phyloP scores from a whole-genome alignment of 2,329 filamentous ascomycete species.

The Grosmannia penicillata region DNA sequence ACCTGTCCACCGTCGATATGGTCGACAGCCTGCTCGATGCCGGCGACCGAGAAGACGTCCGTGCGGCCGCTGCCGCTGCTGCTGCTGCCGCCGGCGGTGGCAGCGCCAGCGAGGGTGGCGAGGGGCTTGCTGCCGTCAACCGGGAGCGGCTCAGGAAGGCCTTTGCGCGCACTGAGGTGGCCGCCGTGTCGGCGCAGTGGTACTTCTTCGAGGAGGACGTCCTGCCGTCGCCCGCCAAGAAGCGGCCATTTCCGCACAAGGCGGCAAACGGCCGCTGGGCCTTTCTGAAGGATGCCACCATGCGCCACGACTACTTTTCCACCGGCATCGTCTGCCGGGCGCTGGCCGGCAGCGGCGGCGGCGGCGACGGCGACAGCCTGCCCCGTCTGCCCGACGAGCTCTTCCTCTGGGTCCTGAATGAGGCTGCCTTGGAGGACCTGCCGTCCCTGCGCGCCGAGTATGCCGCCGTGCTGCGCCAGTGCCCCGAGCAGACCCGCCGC shows the following conservation, averaged over 20 bases:
- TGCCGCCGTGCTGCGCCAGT: slow-evolving; percentile 33
- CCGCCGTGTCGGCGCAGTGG: slow-evolving; percentile 22
- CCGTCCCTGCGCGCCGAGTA: slow-evolving; percentile 40
- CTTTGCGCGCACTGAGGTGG: slow-evolving; percentile 32
- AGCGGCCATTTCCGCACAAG: slow-evolving; percentile 22
- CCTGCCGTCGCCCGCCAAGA: slow-evolving; percentile 11
- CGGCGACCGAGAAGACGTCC: background rate
- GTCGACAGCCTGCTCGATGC: slow-evolving; percentile 15
- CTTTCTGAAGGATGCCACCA: slow-evolving; percentile 30
- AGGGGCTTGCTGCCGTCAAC: slow-evolving; percentile 4
- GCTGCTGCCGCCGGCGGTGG: slow-evolving; percentile 13
- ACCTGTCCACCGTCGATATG: slow-evolving; percentile 15
- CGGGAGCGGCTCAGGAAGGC: slow-evolving; percentile 28
- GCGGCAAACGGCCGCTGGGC: slow-evolving; percentile 26
- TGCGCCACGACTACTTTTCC: slow-evolving; percentile 43
- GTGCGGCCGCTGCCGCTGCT: background rate
- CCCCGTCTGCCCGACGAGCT: slow-evolving; percentile 44
- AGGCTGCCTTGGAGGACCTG: slow-evolving; percentile 40
- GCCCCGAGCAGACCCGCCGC: slow-evolving; percentile 18
- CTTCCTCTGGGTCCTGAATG: slow-evolving; percentile 49
- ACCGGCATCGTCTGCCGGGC: slow-evolving; percentile 47
- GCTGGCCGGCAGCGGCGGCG: slow-evolving; percentile 4
- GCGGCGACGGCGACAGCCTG: slow-evolving; percentile 9
- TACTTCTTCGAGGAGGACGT: slow-evolving; percentile 33
- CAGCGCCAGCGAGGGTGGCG: background rate